These are phyloP conservation scores for Citrus cavaleriei DNA, from an alignment of 345 rosid genomes.

Conservation along the genomic window DNA sequence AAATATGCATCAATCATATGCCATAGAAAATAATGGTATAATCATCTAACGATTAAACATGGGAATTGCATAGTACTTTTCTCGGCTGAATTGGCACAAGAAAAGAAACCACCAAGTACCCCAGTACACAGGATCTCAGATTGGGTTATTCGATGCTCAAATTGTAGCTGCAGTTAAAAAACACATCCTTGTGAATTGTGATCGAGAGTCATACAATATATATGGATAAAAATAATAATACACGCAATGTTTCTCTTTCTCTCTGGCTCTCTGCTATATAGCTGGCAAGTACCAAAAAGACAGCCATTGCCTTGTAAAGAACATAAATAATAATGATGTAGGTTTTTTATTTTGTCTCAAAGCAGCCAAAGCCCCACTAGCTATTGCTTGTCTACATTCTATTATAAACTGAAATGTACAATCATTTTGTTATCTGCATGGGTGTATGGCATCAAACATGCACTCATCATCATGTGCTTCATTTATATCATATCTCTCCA, in stretches of 20 bases:
- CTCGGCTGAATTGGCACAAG: neutral
- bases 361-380: constrained; percentile 17
- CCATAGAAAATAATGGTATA: neutral
- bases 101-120: too few relatives aligned
- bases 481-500: constrained; percentile 24
- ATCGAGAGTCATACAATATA: neutral
- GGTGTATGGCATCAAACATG: constrained; percentile 43
- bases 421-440: constrained; percentile 50
- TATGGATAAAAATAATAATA: neutral
- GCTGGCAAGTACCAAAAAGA: neutral
- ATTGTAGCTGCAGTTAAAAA: neutral
- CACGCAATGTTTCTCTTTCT: neutral
- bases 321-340: neutral
- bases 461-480: constrained; percentile 46
- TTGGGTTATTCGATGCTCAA: neutral
- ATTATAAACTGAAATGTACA: constrained; percentile 1
- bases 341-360: constrained; percentile 12
- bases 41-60: neutral
- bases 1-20: neutral
- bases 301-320: constrained; percentile 19
- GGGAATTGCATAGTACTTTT: neutral
- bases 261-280: neutral
- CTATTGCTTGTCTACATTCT: neutral
- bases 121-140: neutral
- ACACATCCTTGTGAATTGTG: neutral